Evolutionary conservation across 192 early-diverging fungal species (phyloP), one percentile per base, ranked within the genome.

Genomic region (Coemansia sp.): DNA sequence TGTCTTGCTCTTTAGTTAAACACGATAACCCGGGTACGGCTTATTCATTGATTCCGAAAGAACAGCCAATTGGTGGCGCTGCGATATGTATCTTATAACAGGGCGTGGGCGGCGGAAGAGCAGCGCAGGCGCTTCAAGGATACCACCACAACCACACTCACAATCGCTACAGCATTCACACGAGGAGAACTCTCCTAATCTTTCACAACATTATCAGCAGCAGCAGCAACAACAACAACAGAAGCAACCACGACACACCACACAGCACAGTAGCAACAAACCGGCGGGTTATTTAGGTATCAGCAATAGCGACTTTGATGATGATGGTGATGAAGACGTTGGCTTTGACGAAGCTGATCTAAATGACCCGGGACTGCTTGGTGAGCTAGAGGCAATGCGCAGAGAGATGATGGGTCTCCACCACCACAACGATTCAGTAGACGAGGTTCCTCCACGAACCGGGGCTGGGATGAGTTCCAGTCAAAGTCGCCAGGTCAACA

Each of bases 381-480:
- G 73, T 55, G 73, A 81, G 56, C 73, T 81, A 0, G 79, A 72
- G 38, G 79, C 73, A 5, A 58, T 81, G 53, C 69, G 74, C 37
- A 45, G 43, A 0, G 79, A 75, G 41, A 81, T 81, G 79, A 32
- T 32, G 32, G 32, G 32, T 0, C 32, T 32, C 2, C 46, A 5
- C n/a, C n/a, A n/a, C 46, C 46, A 11, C n/a, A 11, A 14, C 11
- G 5, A 48, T 48, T n/a, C 10, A 17, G 64, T 40, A 14, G 8
- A 0, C 2, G 14, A 11, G 32, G 19, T 40, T 19, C 32, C 32
- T 32, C 32, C 32, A 32, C 32, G 32, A 32, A 32, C 25, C 42
- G 7, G 16, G 9, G 51, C 50, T n/a, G 64, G 50, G 13, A n/a
- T 48, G 11, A 48, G 11, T 11, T 48, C 46, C 11, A 14, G 12